Evolutionary conservation across 2,329 filamentous ascomycete species (phyloP).

Genomic region (Ophiostoma quercus): DNA sequence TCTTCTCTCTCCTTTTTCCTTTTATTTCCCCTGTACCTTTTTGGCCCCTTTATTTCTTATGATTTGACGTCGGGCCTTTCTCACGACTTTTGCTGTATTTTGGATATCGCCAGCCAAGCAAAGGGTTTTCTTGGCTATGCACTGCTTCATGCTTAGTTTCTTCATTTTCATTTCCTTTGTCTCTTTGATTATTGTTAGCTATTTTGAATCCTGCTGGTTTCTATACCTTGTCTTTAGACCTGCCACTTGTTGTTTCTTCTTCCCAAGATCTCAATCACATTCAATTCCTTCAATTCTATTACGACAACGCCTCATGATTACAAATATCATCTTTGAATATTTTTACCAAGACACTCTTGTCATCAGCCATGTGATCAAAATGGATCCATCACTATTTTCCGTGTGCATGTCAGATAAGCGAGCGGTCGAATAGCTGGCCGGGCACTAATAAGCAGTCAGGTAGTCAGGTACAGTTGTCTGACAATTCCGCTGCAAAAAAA

Average conservation of each 20-base stretch:
- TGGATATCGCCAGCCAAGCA: background rate
- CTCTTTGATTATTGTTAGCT: background rate
- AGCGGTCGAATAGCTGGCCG: background rate
- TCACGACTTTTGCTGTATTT: conserved; percentile 5
- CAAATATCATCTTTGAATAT: background rate
- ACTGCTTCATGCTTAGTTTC: background rate
- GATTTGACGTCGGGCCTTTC: background rate
- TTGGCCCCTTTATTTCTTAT: conserved; percentile 11
- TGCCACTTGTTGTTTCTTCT: background rate
- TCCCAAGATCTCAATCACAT: background rate
- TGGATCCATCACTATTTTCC: background rate
- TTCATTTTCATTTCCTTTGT: conserved; percentile 16
- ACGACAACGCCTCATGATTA: background rate
- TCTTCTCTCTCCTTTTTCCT: conserved; percentile 9
- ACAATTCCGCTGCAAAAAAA: background rate
- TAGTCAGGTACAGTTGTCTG: background rate
- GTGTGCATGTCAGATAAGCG: background rate
- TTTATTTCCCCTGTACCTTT: conserved; percentile 13
- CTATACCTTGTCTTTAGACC: conserved; percentile 4
- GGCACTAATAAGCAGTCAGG: background rate
- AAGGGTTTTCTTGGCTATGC: background rate
- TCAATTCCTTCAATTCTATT: background rate
- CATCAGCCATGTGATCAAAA: background rate
- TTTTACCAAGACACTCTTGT: background rate
- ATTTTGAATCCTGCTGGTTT: conserved; percentile 1